phyloP scores from a whole-genome alignment of 1,284 basidiomycete genomes.

The Heterobasidion parviporum region DNA sequence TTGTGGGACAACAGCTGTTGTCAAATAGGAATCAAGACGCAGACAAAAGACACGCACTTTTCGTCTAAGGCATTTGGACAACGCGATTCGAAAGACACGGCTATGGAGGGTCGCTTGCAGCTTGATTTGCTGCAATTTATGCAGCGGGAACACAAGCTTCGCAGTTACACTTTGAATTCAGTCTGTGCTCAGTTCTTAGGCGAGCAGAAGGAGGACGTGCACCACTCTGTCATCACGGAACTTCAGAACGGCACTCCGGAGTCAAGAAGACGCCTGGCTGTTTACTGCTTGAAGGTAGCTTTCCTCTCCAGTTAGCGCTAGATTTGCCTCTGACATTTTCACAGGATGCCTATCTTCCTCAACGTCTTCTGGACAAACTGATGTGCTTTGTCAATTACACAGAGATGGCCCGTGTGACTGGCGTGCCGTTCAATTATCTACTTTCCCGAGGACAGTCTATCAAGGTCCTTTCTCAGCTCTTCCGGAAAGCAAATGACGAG shows the following conservation, averaged over 20 bases:
- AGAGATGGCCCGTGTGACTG: slow-evolving; percentile 94
- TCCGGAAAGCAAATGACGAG: slow-evolving; percentile 80
- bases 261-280: slow-evolving; percentile 81
- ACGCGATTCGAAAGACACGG: slow-evolving; percentile 89
- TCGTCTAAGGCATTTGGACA: slow-evolving; percentile 94
- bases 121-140: slow-evolving; percentile 93
- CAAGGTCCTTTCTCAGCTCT: slow-evolving; percentile 92
- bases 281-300: slow-evolving; percentile 89
- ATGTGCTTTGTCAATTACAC: slow-evolving; percentile 98
- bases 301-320: not conserved
- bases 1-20: not conserved
- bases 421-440: slow-evolving; percentile 95
- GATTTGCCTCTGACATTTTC: not conserved
- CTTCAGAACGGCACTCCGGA: slow-evolving; percentile 92
- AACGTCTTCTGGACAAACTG: slow-evolving; percentile 88
- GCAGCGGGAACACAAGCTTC: slow-evolving; percentile 93
- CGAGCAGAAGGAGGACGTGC: slow-evolving; percentile 96
- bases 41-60: slow-evolving; percentile 88
- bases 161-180: slow-evolving; percentile 92
- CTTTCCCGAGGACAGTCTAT: slow-evolving; percentile 91
- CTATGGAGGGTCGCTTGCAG: slow-evolving; percentile 84
- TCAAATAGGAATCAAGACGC: slow-evolving; percentile 57
- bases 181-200: slow-evolving; percentile 94
- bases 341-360: slow-evolving; percentile 93
- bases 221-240: slow-evolving; percentile 94